Conservation (phyloP, 2,329 filamentous ascomycete genomes). For the Dothiorella sarmentorum region DNA sequence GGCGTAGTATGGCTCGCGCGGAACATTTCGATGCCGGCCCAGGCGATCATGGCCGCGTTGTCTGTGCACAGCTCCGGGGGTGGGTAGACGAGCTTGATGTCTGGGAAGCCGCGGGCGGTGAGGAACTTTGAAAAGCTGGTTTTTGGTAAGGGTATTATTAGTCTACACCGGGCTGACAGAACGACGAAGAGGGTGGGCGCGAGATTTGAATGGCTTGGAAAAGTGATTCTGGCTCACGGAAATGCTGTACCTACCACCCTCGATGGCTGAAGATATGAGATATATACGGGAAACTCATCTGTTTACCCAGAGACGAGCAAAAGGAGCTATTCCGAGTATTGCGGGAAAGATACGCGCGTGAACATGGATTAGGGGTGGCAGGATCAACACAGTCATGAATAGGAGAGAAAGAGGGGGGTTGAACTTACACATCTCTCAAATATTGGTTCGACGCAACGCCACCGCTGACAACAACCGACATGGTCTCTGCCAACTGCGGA, state of each 20-base stretch:
- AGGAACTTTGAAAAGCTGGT: conserved; percentile 52
- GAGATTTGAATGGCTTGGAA: no score
- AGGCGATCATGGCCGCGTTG: conserved; percentile 97
- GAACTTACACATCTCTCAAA: conserved; percentile 60
- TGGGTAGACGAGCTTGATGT: conserved; percentile 68
- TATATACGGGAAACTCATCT: not conserved
- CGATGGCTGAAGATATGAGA: not conserved
- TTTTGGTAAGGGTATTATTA: no score
- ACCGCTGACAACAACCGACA: conserved; percentile 73
- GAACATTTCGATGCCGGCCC: conserved; percentile 91
- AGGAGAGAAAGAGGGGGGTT: not conserved
- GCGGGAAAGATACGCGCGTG: not conserved
- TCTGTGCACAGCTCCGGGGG: conserved; percentile 79
- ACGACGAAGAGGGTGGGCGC: no score
- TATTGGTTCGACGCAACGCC: conserved; percentile 86
- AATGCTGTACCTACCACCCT: not conserved
- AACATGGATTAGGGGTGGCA: not conserved
- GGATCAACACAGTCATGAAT: conserved; percentile 19
- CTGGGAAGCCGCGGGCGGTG: conserved; percentile 60
- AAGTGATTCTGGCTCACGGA: not conserved
- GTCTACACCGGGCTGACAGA: no score
- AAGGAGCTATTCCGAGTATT: not conserved
- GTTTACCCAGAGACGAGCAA: not conserved
- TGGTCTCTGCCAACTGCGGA: conserved; percentile 38
- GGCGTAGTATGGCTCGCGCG: conserved; percentile 58